A percentile compares a stretch with the other conserved stretches of the same genome.
These are phyloP conservation scores for Straminergon stramineum DNA, from an alignment of 225 moss, liverwort and hornwort genomes.

Conservation along the genomic window DNA sequence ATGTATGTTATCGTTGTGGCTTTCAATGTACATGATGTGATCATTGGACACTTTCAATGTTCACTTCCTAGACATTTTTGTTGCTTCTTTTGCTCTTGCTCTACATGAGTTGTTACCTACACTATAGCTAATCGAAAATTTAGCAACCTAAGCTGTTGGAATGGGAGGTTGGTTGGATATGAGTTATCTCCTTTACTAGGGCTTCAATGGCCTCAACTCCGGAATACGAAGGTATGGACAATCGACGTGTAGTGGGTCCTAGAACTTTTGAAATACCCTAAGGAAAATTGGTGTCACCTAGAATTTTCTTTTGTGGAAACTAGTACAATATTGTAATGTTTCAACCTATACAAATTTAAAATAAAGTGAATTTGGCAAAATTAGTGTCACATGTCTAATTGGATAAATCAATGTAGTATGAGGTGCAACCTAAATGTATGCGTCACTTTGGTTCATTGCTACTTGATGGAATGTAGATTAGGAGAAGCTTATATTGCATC, in stretches of 20 bases:
- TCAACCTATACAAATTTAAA: not conserved
- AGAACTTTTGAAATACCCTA: not conserved
- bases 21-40: too few relatives aligned
- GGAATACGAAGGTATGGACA: not conserved
- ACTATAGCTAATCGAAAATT: too few relatives aligned
- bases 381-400: not conserved
- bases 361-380: not conserved
- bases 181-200: too few relatives aligned
- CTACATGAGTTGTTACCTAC: too few relatives aligned
- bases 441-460: rapidly evolving
- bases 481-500: not conserved
- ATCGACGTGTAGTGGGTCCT: not conserved
- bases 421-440: too few relatives aligned
- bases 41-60: too few relatives aligned
- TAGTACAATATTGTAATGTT: not conserved
- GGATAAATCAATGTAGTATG: not conserved
- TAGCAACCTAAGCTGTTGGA: too few relatives aligned
- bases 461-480: not conserved
- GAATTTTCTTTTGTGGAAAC: not conserved
- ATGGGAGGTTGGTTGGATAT: too few relatives aligned
- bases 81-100: too few relatives aligned
- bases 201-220: too few relatives aligned
- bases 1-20: too few relatives aligned
- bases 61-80: too few relatives aligned
- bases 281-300: not conserved